Base-by-base conservation (phyloP, 2,329 filamentous ascomycete species). In the Colletotrichum lindemuthianum region DNA sequence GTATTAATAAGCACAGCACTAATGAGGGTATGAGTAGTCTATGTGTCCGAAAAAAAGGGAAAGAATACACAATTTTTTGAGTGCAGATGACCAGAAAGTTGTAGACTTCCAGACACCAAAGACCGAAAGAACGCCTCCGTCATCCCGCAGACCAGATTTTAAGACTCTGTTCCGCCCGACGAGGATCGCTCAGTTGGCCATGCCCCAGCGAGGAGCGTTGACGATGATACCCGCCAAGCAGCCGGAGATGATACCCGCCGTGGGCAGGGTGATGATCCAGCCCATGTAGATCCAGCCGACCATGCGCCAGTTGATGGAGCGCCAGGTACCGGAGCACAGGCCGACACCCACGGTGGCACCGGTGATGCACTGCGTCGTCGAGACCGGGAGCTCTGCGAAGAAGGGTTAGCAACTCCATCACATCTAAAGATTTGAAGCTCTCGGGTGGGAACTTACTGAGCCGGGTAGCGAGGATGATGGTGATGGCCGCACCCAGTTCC, bases 381-480 rank as follows among this genome's bases (percentile, higher is more conserved):
- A 86, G 32, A 88, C 79, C 4, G 86, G 86, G 4, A 88, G 80
- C 50, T 81, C 65, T 67, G 24, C 15, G 24, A 24, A 10, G 10
- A 4, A 3, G 2, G 6, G 49, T 67, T 39, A 67, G 48, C 5
- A 13, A 11, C 33, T n/a, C n/a, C n/a, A n/a, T n/a, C n/a, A n/a
- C n/a, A n/a, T n/a, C n/a, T n/a, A n/a, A n/a, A n/a, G n/a, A n/a
- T n/a, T 11, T 24, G n/a, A 40, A 1, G 24, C 2, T 50, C 24
- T 50, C 2, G 15, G 2, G 32, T 2, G 9, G n/a, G 1, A 8
- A 54, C 63, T 47, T 54, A 81, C 78, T 78, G 36, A 89, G 81
- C 60, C 86, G 85, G 2, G 88, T 89, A 54, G 88, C 88, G 69
- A 90, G 73, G 57, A 90, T 84, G 67, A 91, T 82, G 16, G 88